These are phyloP conservation scores for Litsea cubeba DNA, from an alignment of 164 flowering plant species.

Conservation along the genomic window DNA sequence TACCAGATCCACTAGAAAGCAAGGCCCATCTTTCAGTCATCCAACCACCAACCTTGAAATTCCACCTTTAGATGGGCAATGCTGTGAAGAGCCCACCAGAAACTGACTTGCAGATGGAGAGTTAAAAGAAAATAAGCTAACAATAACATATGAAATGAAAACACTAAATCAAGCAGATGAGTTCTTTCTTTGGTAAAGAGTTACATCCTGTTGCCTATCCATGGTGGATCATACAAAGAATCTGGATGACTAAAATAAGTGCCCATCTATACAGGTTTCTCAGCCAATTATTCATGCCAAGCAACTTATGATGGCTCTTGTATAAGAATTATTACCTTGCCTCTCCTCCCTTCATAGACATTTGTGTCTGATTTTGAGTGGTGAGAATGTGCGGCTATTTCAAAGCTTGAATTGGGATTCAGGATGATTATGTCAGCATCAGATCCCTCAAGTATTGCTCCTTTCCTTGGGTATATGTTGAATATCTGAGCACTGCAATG, in stretches of 20 bases:
- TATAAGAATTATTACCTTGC: slow-evolving; percentile 51
- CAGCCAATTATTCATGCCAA: too few relatives aligned
- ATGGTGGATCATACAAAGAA: too few relatives aligned
- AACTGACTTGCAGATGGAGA: not conserved
- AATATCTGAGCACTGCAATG: slow-evolving; percentile 75
- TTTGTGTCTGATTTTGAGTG: slow-evolving; percentile 85
- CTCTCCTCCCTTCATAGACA: slow-evolving; percentile 75
- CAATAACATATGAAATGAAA: too few relatives aligned
- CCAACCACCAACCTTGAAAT: not conserved
- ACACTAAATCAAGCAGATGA: too few relatives aligned
- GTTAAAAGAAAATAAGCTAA: too few relatives aligned
- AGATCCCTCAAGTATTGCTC: slow-evolving; percentile 86
- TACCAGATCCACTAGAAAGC: not conserved
- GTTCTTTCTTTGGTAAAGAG: too few relatives aligned
- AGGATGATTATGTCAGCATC: slow-evolving; percentile 94
- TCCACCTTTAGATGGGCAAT: not conserved
- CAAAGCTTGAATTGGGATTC: slow-evolving; percentile 79
- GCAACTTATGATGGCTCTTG: too few relatives aligned
- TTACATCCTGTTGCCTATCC: too few relatives aligned
- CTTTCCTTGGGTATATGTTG: slow-evolving; percentile 94
- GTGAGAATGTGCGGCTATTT: slow-evolving; percentile 60
- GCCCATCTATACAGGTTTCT: too few relatives aligned
- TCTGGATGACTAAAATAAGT: too few relatives aligned
- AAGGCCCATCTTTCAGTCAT: not conserved
- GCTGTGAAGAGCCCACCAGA: not conserved